A percentile compares a stretch with the other conserved stretches of the same genome.
phyloP scores from a whole-genome alignment of 2,329 filamentous ascomycete genomes.

The Penicillium sp. region DNA sequence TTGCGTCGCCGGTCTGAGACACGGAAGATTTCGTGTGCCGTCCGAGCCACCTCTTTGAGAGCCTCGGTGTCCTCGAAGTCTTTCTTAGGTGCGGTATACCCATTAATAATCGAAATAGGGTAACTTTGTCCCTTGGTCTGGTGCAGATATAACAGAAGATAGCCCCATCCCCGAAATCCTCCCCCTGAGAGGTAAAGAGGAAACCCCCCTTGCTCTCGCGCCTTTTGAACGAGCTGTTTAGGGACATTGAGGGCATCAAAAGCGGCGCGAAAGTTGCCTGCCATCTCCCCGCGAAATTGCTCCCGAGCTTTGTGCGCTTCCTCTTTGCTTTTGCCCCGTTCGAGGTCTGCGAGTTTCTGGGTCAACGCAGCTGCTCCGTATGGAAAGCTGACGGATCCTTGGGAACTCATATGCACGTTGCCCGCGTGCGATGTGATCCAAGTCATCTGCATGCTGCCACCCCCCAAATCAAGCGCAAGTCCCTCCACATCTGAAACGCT shows the following conservation, averaged over 20 bases:
- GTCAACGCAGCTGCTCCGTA: constrained; percentile 67
- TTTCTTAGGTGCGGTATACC: constrained; percentile 60
- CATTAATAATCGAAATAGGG: constrained; percentile 75
- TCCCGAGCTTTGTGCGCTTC: constrained; percentile 44
- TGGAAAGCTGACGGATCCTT: constrained; percentile 61
- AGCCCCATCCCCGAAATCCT: constrained; percentile 85
- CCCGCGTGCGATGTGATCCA: constrained; percentile 59
- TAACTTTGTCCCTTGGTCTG: constrained; percentile 62
- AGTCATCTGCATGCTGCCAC: constrained; percentile 67
- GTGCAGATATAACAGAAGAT: constrained; percentile 76
- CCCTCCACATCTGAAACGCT: constrained; percentile 67
- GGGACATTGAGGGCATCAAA: constrained; percentile 60
- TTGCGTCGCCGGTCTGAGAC: constrained; percentile 72
- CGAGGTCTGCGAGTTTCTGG: constrained; percentile 52
- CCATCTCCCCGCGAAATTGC: constrained; percentile 43
- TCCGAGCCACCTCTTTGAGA: constrained; percentile 27
- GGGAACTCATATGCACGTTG: constrained; percentile 50
- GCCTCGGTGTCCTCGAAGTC: constrained; percentile 30
- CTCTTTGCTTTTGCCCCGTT: constrained; percentile 36
- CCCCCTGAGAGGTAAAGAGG: constrained; percentile 82
- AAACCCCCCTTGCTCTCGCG: constrained; percentile 51
- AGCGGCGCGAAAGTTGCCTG: constrained; percentile 56
- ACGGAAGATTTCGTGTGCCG: constrained; percentile 54
- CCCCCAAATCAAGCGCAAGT: constrained; percentile 77
- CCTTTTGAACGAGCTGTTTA: constrained; percentile 46